Evolutionary conservation across 2,329 filamentous ascomycete species (phyloP), one percentile per base, ranked within the genome.

Genomic region (Domatiomyces catenatus): DNA sequence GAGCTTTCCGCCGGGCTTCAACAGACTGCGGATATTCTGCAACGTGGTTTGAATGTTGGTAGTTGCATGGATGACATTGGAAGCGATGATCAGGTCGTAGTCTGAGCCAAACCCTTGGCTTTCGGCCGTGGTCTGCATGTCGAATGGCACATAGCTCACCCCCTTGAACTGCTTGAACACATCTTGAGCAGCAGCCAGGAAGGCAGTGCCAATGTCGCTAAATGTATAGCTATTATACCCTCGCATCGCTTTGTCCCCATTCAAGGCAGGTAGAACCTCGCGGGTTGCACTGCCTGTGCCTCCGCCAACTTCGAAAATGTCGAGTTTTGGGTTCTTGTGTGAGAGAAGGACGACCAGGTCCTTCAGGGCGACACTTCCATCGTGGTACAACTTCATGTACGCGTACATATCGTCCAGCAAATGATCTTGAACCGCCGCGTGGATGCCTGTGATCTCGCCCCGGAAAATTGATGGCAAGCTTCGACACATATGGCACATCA

Each of bases 1-100:
- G 42, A 43, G 24, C 36, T 48, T 48, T 5, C 44, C 44, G 15
- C 24, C 28, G 10, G 44, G 43, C 17, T 48, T 52, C 15, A 52
- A 17, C 8, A 67, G 53, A 3, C 51, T 52, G 3, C 57, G 56
- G 0, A 66, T 54, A 50, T 65, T 59, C 0, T 17, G 26, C 42
- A 65, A 19, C 1, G 60, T 61, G 15, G 55, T 55, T 4, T 57
- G 50, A 1, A 66, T 47, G n/a, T 28, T 47, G 10, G 46, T 44
- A 1, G 64, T 66, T 0, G 65, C 64, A 36, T 67, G 64, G 17
- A 67, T 54, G 3, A 67, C 64, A 52, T 66, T 64, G 3, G 61
- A 58, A 1, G 66, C 66, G 20, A 67, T 55, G 7, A 68, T 58
- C 1, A 68, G 54, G 36, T 68, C 65, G 49, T 62, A 68, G 5